These are phyloP conservation scores for Eudorina sp. DNA, from an alignment of 139 green algal genomes.

Conservation along the genomic window DNA sequence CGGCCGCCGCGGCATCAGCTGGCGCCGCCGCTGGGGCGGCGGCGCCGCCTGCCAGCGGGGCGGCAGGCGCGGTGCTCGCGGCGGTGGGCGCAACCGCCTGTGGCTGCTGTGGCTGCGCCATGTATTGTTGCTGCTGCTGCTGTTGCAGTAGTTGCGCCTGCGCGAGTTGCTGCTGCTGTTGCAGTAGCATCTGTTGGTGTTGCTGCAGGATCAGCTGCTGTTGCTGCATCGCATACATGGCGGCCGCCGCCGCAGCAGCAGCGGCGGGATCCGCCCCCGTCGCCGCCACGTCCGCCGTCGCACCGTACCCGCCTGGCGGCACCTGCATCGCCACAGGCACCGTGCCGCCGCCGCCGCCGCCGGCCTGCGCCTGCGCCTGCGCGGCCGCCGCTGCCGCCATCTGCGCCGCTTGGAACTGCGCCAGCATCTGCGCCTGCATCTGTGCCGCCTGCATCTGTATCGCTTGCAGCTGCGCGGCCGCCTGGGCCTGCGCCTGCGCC, in stretches of 20 bases:
- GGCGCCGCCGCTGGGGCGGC: not conserved
- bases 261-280: not conserved
- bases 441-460: not conserved
- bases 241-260: not conserved
- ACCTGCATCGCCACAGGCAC: not conserved
- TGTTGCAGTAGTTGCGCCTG: constrained; percentile 43
- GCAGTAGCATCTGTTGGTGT: not conserved
- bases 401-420: not conserved
- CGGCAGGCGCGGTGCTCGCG: too few species aligned
- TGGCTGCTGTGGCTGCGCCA: not conserved
- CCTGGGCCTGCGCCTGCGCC: not conserved
- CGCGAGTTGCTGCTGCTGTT: not conserved
- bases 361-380: not conserved
- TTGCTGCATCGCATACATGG: not conserved
- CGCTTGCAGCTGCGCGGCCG: not conserved
- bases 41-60: too few species aligned
- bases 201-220: constrained; percentile 49
- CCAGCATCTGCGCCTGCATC: not conserved
- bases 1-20: not conserved
- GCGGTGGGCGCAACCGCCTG: too few species aligned
- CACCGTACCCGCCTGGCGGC: not conserved
- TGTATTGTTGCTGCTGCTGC: constrained; percentile 34
- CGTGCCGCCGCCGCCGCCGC: not conserved
- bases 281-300: not conserved
- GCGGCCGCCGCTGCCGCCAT: not conserved